phyloP scores from a whole-genome alignment of 306 rosid species.

The Sesbania bispinosa region DNA sequence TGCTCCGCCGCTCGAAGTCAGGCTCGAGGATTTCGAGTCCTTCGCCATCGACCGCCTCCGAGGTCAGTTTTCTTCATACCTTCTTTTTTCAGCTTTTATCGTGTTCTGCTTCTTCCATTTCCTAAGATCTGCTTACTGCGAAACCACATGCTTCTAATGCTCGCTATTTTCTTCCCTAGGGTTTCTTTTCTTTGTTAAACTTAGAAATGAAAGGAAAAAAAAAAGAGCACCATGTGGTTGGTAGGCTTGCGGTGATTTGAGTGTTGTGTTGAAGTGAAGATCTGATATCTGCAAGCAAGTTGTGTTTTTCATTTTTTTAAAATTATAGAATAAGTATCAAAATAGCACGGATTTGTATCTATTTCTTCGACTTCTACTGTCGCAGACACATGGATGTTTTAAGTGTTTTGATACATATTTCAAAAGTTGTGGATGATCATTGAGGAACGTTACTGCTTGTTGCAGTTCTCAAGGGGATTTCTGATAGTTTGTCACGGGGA shows the following conservation, averaged over 20 bases:
- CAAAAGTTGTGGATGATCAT: not conserved
- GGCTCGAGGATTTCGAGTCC: slow-evolving; percentile 87
- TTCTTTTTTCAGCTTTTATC: not conserved
- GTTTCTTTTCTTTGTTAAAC: slow-evolving; percentile 9
- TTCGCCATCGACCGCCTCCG: slow-evolving; percentile 93
- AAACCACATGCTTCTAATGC: not conserved
- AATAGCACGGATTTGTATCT: not conserved
- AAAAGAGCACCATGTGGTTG: not conserved
- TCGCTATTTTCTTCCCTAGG: not conserved
- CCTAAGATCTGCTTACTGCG: not conserved
- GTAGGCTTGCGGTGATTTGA: not conserved
- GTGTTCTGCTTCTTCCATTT: not conserved
- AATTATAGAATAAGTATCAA: not conserved
- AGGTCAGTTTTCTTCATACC: slow-evolving; percentile 41
- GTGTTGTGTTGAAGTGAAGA: not conserved
- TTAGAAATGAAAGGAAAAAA: not conserved
- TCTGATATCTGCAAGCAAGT: not conserved
- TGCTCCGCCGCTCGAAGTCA: slow-evolving; percentile 77
- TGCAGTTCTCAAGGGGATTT: slow-evolving; percentile 88
- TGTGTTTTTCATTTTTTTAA: not conserved
- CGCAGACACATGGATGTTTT: not conserved
- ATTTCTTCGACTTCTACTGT: not conserved
- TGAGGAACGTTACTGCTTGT: slow-evolving; percentile 21
- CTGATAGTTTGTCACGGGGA: slow-evolving; percentile 88
- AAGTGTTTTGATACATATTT: slow-evolving; percentile 5